Evolutionary conservation across 2,329 filamentous ascomycete genomes (phyloP), one percentile per base, ranked within the genome.

Genomic region (Stemphylium beticola): DNA sequence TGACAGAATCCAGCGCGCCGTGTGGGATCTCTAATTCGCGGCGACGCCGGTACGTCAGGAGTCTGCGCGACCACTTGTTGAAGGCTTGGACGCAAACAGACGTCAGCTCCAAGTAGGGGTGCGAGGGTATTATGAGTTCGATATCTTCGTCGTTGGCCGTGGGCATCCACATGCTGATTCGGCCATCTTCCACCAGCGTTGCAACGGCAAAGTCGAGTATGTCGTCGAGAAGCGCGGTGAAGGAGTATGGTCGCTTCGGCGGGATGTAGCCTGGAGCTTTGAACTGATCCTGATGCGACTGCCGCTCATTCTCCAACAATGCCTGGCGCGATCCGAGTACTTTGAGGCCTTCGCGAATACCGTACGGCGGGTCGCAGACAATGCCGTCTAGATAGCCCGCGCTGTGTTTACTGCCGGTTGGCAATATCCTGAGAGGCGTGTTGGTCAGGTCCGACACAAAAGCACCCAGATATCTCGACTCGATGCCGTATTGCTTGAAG

Each of bases 121-220:
- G 92, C 17, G 81, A 83, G 0, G 93, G 93, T 12, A 93, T 83
- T 0, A 85, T 81, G 18, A 96, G 85, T 69, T 93, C 90, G 53
- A 88, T 84, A 42, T 91, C 74, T 40, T 76, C 73, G 38, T 76
- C 75, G 49, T 77, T 77, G 24, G 92, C 88, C 0, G 92, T 96
- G 0, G 95, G 95, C 91, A 98, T 96, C 95, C 95, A 99, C 80
- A 99, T 96, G 7, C 90, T 91, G 9, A 99, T 74, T 24, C 95
- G 83, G 0, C 92, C 95, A 58, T 86, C 78, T 47, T 91, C 87
- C 7, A 96, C 90, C 0, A 99, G 81, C 1, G 88, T 91, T 11
- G 84, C 80, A 0, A 87, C 84, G 4, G 92, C 87, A 69, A 99
- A 98, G 17, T 87, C 83, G 5, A 98, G 83, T 47, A 99, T 92